Evolutionary conservation across 805 yeast species (phyloP).

Genomic region (Brettanomyces custersianus): DNA sequence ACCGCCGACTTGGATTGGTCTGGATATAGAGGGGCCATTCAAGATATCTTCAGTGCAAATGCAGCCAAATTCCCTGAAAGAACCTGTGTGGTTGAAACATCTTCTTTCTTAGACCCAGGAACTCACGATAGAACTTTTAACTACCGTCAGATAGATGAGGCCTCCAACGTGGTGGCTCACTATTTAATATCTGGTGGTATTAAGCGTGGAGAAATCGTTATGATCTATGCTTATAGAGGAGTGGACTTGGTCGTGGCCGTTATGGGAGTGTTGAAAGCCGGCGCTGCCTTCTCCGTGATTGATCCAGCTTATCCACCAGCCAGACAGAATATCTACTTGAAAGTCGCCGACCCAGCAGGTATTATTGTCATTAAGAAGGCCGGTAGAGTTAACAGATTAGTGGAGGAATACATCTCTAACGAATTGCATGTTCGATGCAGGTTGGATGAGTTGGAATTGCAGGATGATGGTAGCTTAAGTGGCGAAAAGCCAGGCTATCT

Average conservation of each 20-base stretch:
- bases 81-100: conserved; percentile 88
- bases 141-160: conserved; percentile 82
- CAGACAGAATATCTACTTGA: conserved; percentile 85
- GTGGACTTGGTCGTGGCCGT: conserved; percentile 96
- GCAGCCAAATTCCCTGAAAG: conserved; percentile 81
- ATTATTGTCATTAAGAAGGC: conserved; percentile 87
- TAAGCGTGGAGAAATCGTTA: conserved; percentile 86
- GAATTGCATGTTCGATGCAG: conserved; percentile 67
- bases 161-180: conserved; percentile 90
- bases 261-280: conserved; percentile 96
- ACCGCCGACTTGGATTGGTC: conserved; percentile 82
- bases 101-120: conserved; percentile 47
- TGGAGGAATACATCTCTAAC: conserved; percentile 63
- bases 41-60: conserved; percentile 85
- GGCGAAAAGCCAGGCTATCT: conserved; percentile 44
- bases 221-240: conserved; percentile 96
- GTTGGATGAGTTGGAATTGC: conserved; percentile 69
- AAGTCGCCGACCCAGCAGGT: conserved; percentile 91
- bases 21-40: conserved; percentile 89
- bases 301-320: conserved; percentile 99
- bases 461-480: conserved; percentile 60
- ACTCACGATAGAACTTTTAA: conserved; percentile 63
- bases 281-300: conserved; percentile 96
- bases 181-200: conserved; percentile 76
- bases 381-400: conserved; percentile 69